Evolutionary conservation across 1,284 basidiomycete species (phyloP), one percentile per base, ranked within the genome.

Genomic region (Puccinia coronata): DNA sequence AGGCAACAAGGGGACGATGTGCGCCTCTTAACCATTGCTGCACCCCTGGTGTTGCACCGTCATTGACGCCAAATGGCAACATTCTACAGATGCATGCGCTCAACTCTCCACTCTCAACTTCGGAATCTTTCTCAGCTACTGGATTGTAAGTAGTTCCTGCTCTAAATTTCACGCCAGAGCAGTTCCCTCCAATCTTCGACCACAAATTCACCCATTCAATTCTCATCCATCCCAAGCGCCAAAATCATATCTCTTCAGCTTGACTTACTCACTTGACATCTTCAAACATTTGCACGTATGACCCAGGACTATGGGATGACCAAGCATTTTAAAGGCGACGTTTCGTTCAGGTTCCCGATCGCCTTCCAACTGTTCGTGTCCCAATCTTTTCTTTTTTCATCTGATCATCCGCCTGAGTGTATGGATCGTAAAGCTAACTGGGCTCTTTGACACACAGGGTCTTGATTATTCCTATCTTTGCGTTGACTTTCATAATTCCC

Each of bases 61-160:
- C n/a, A n/a, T n/a, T n/a, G n/a, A n/a, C n/a, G n/a, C n/a, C n/a
- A n/a, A 47, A 41, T 25, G 12, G 1, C n/a, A 6, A 14, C 6
- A 18, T n/a, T 36, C 23, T 63, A n/a, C 28, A 81, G 79, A 84
- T 61, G 84, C 85, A 43, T 85, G 85, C 69, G 85, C 85, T 41
- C 84, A 85, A 75, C 84, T 86, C 18, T 82, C 83, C 1, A 83
- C 83, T 4, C 83, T 86, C 70, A 86, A 86, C 82, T 79, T 84
- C 36, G 85, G 85, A 47, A 86, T 86, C 82, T 84, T 86, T 82
- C 78, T 85, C 25, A 84, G 84, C n/a, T n/a, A n/a, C n/a, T n/a
- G n/a, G n/a, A n/a, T n/a, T n/a, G n/a, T n/a, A n/a, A n/a, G n/a
- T n/a, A n/a, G n/a, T n/a, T n/a, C n/a, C n/a, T n/a, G n/a, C n/a